phyloP scores from a whole-genome alignment of 208 protist species.

The Trypanosoma boissoni region DNA sequence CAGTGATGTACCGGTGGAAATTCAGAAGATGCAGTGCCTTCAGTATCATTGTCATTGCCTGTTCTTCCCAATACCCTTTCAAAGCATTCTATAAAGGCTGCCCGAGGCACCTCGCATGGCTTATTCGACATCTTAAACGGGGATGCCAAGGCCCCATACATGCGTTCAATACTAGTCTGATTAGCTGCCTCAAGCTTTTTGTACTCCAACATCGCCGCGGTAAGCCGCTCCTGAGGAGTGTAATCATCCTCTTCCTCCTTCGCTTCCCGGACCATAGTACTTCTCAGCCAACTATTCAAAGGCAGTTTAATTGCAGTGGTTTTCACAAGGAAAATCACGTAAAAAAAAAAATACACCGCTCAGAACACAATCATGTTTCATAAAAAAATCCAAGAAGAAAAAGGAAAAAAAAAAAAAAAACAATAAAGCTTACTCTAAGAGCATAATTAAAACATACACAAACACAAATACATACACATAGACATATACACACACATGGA shows the following conservation, averaged over 20 bases:
- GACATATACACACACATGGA: neutral
- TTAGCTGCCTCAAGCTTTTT: slow-evolving; percentile 59
- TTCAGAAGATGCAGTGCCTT: neutral
- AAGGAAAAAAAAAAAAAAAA: slow-evolving; percentile 13
- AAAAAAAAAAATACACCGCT: slow-evolving; percentile 8
- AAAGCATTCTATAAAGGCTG: slow-evolving; percentile 60
- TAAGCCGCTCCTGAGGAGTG: slow-evolving; percentile 59
- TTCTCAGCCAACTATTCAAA: neutral
- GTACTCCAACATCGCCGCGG: slow-evolving; percentile 55
- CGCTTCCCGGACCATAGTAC: neutral
- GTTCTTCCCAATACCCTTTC: slow-evolving; percentile 33
- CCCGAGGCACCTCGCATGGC: slow-evolving; percentile 50
- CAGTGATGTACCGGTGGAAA: slow-evolving; percentile 48
- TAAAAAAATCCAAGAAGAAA: neutral
- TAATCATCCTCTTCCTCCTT: slow-evolving; percentile 29
- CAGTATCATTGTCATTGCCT: slow-evolving; percentile 2
- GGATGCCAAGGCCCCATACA: slow-evolving; percentile 59
- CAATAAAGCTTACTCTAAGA: neutral
- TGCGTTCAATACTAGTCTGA: slow-evolving; percentile 50
- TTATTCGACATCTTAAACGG: slow-evolving; percentile 69
- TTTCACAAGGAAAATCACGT: neutral
- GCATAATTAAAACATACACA: neutral
- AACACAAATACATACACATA: slow-evolving; percentile 6
- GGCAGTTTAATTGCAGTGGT: slow-evolving; percentile 1
- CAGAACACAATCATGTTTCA: no score